phyloP scores from a whole-genome alignment of 1,284 basidiomycete genomes.

The Cutaneotrichosporon mucoides region DNA sequence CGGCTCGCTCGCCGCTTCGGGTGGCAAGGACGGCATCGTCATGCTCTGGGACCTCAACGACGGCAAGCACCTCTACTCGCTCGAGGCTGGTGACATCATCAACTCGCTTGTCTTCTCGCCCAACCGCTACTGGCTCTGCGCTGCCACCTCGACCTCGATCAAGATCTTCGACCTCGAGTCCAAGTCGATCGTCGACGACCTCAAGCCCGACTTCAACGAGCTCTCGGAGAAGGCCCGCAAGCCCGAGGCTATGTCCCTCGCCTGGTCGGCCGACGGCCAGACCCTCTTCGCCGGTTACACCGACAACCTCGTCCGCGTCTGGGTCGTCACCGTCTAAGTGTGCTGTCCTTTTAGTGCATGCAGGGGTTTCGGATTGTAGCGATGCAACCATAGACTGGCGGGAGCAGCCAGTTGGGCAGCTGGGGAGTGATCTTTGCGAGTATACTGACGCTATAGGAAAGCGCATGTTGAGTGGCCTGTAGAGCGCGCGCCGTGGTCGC shows the following conservation, averaged over 20 bases:
- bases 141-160: constrained; percentile 94
- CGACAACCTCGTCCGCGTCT: constrained; percentile 85
- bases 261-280: constrained; percentile 98
- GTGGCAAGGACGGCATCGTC: constrained; percentile 98
- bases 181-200: constrained; percentile 99
- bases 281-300: constrained; percentile 95
- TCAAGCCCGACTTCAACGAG: constrained; percentile 75
- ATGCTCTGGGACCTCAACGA: constrained; percentile 99
- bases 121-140: constrained; percentile 99
- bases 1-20: constrained; percentile 97
- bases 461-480: too few relatives aligned
- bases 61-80: constrained; percentile 99
- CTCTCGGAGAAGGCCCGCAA: constrained; percentile 73
- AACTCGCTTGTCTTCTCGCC: constrained; percentile 99
- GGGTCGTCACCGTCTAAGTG: constrained; percentile 64
- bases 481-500: too few relatives aligned
- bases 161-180: constrained; percentile 99
- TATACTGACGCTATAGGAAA: too few relatives aligned
- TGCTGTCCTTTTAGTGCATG: constrained; percentile 18
- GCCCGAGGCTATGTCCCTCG: constrained; percentile 95
- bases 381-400: background rate
- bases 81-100: constrained; percentile 97
- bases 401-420: too few relatives aligned
- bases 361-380: constrained; percentile 10
- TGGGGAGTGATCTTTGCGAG: too few relatives aligned